Base-by-base conservation (phyloP, 768 basidiomycete genomes). In the Podaxis sp. region DNA sequence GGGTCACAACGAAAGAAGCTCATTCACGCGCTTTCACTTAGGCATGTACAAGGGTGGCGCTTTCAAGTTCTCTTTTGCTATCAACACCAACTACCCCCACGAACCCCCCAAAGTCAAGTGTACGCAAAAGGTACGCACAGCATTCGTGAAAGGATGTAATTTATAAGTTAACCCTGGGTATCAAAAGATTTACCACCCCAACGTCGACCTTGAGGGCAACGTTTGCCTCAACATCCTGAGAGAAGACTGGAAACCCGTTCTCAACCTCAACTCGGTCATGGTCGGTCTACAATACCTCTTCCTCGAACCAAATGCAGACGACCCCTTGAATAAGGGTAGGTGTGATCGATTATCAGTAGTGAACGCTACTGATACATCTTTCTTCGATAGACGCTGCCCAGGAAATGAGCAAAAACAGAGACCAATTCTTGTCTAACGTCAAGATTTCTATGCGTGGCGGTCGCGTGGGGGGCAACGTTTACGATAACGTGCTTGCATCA, bases 21-120 rank as follows among this genome's bases (percentile, higher is more conserved):
- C 30, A 51, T 28, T 56, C 24, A 52, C 12, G 12, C 42, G 13
- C 57, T 24, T 54, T 48, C 30, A 2, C 40, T 24, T 63, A 99
- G 96, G 97, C 69, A 98, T 99, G 92, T 99, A 99, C 83, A 93
- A 95, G 77, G 93, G 94, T 70, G 96, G 95, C 67, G 80, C 88
- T 19, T 99, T 99, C 80, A 76, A 80, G 59, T 99, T 99, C 82
- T 95, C 94, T 42, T 96, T 99, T 77, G 85, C 82, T 67, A 98
- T 99, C 85, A 97, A 94, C 78, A 89, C 87, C 75, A 98, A 96
- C 78, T 99, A 99, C 77, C 97, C 97, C 59, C 97, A 99, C 74
- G 96, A 99, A 69, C 95, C 97, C 57, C 97, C 97, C 71, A 99
- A 98, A 77, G 97, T 99, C 79, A 95, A 96, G 73, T 99, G 96